Evolutionary conservation across 2,329 filamentous ascomycete species (phyloP), one percentile per base, ranked within the genome.

Genomic region (Ceratocystis destructans): DNA sequence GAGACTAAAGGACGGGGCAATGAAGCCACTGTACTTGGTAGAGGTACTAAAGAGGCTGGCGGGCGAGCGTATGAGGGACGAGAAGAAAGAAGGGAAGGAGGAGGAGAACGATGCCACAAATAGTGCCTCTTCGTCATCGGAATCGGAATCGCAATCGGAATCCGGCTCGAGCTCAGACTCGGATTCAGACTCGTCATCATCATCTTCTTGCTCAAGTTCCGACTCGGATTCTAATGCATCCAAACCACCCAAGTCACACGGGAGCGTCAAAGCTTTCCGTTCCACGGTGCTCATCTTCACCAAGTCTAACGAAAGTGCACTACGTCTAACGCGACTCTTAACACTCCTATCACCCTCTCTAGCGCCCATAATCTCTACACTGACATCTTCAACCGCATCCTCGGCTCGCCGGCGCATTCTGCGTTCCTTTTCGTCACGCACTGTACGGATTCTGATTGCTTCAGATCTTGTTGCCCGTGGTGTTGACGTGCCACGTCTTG

Each of bases 381-480:
- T 94, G 68, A 89, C 89, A 15, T 92, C 89, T 22, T 89, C 89
- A 0, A 87, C 86, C 31, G 84, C 88, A n/a, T 89, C 87, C 0
- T 83, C 86, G 15, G 80, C 83, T 15, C 86, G 88, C 17, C 83
- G 84, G 68, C 86, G 84, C 71, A 85, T 87, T 0, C 79, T 92
- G 28, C 80, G 80, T 31, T 81, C 82, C n/a, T 92, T 93, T 74
- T 77, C 81, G 2, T 89, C 90, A 71, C 79, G 81, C 1, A 84
- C 83, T 67, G 75, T 89, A 31, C 85, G 86, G 5, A 84, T 96
- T 61, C 83, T 97, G 55, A 87, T 97, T 59, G 91, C 92, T 0
- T 96, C 94, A 0, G 93, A 97, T 73, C 87, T 95, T n/a, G 90
- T 94, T 0, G 90, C 91, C 1, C 88, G 93, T 69, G 94, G 93